Conservation (phyloP, 257 asterid species). For the Sherardia arvensis region DNA sequence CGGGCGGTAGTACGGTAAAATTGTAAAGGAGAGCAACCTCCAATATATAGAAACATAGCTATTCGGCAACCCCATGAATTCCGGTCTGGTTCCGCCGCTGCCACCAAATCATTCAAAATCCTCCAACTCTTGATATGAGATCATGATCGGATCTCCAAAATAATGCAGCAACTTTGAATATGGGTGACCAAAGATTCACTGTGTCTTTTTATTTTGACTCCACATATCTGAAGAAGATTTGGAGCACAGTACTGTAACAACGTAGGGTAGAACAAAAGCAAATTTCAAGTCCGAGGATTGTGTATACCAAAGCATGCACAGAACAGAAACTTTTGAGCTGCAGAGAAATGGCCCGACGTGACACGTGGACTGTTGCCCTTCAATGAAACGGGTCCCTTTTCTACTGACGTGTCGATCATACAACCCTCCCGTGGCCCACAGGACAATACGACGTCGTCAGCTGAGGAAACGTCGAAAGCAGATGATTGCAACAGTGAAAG, state of each 20-base stretch:
- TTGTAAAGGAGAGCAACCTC: too few species aligned
- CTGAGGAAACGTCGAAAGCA: background rate
- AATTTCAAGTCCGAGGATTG: conserved; percentile 9
- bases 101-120: too few species aligned
- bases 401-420: background rate
- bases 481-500: too few species aligned
- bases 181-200: too few species aligned
- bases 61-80: too few species aligned
- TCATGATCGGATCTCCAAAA: too few species aligned
- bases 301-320: conserved; percentile 25
- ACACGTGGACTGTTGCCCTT: background rate
- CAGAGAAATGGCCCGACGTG: background rate
- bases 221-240: background rate
- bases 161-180: too few species aligned
- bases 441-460: background rate
- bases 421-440: background rate
- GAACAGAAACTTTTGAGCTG: background rate
- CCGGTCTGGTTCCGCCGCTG: too few species aligned
- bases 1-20: too few species aligned
- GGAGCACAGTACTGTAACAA: background rate
- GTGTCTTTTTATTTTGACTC: too few species aligned
- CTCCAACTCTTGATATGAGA: too few species aligned
- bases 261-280: conserved; percentile 10
- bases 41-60: too few species aligned
- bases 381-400: background rate